Evolutionary conservation across 2,329 filamentous ascomycete genomes (phyloP).

Genomic region (Colletotrichum sp.): DNA sequence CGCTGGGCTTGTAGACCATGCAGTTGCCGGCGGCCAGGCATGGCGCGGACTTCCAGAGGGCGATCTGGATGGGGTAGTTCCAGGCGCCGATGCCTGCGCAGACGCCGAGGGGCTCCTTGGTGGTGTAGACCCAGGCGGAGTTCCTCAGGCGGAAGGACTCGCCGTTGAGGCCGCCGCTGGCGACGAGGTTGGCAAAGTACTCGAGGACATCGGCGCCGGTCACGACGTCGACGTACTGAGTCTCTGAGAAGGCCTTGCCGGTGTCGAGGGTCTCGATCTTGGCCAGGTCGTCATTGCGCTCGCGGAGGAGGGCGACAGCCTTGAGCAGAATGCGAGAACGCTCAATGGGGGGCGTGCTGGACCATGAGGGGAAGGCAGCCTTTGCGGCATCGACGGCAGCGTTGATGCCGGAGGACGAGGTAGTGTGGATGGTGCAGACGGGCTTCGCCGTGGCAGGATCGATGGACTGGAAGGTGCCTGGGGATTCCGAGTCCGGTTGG

Average conservation of each 20-base stretch:
- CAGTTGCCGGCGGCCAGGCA: conserved; percentile 87
- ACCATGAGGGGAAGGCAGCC: conserved; percentile 78
- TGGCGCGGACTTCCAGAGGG: conserved; percentile 86
- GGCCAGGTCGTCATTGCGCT: conserved; percentile 81
- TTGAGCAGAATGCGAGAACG: conserved; percentile 80
- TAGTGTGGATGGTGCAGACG: conserved; percentile 74
- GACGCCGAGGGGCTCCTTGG: conserved; percentile 81
- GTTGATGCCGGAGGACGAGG: conserved; percentile 71
- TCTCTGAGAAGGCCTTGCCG: conserved; percentile 85
- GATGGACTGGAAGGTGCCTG: conserved; percentile 72
- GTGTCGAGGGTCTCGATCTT: conserved; percentile 83
- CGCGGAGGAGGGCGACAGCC: conserved; percentile 75
- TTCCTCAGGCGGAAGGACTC: conserved; percentile 77
- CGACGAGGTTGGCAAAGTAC: conserved; percentile 83
- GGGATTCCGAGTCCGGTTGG: conserved; percentile 64
- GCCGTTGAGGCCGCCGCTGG: conserved; percentile 79
- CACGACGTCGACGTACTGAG: conserved; percentile 80
- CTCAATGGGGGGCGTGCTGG: conserved; percentile 73
- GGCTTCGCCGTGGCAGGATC: conserved; percentile 75
- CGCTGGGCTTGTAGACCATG: conserved; percentile 91
- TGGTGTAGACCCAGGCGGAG: conserved; percentile 83
- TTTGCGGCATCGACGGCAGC: conserved; percentile 74
- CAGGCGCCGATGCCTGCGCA: conserved; percentile 89
- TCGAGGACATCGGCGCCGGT: conserved; percentile 87
- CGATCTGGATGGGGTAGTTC: conserved; percentile 93